These are phyloP conservation scores for Naganishia randhawae DNA, from an alignment of 768 basidiomycete genomes.

Conservation along the genomic window DNA sequence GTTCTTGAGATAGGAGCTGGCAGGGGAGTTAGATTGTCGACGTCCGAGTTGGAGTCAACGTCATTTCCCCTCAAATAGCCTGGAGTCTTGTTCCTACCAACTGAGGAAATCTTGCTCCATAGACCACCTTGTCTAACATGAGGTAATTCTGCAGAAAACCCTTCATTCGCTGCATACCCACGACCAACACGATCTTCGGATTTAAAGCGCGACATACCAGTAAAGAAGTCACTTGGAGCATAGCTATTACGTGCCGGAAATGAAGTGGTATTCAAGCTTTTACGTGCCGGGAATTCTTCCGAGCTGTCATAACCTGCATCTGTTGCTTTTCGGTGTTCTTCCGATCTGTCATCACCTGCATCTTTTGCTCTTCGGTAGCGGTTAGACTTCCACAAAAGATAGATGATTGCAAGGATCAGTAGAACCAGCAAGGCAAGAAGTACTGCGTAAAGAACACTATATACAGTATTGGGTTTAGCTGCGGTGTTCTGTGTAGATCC, in stretches of 20 bases:
- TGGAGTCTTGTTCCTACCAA: neutral
- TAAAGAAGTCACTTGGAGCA: slow-evolving; percentile 5
- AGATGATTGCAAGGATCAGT: neutral
- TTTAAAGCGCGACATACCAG: too few relatives aligned
- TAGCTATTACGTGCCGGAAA: slow-evolving; percentile 1
- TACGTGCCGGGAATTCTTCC: too few relatives aligned
- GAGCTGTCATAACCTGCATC: neutral
- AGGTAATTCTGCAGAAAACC: neutral
- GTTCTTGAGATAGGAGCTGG: neutral
- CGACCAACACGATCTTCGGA: neutral
- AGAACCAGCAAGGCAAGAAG: slow-evolving; percentile 7
- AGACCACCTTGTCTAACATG: neutral
- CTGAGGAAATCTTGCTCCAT: neutral
- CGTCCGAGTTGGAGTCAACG: neutral
- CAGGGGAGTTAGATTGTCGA: neutral
- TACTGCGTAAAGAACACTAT: neutral
- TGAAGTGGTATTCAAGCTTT: neutral
- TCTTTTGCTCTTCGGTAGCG: neutral
- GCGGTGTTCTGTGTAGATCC: neutral
- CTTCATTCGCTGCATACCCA: neutral
- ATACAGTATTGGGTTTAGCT: neutral
- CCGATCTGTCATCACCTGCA: neutral
- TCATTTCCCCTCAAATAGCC: neutral
- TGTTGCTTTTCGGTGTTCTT: slow-evolving; percentile 3
- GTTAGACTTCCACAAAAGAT: neutral